Conservation (phyloP, 106 monocot genomes). For the Dendrobium chrysotoxum region DNA sequence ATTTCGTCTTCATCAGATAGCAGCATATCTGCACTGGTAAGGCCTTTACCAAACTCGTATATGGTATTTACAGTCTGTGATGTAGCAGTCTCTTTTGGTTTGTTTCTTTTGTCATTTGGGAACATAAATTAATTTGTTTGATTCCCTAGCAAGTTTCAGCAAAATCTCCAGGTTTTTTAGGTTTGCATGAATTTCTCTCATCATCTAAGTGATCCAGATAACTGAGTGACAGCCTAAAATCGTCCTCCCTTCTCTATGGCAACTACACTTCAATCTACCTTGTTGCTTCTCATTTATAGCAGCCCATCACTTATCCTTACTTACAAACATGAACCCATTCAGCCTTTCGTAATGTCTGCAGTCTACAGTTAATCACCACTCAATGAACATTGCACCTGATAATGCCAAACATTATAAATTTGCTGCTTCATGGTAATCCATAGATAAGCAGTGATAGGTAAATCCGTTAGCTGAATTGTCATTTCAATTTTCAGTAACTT, state of each 20-base stretch:
- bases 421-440: not conserved
- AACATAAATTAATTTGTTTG: not conserved
- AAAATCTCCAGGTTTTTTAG: not conserved
- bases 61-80: not conserved
- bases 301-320: not conserved
- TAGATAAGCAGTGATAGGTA: no score
- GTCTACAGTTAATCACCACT: not conserved
- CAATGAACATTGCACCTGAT: not conserved
- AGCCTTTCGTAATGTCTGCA: not conserved
- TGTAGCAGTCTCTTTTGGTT: not conserved
- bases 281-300: not conserved
- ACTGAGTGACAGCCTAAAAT: not conserved
- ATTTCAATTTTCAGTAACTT: not conserved
- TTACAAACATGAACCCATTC: not conserved
- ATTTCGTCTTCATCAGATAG: constrained; percentile 58
- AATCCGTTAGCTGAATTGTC: not conserved
- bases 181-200: not conserved
- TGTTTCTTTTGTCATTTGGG: not conserved
- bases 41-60: constrained; percentile 5
- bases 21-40: constrained; percentile 65
- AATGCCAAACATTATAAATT: not conserved
- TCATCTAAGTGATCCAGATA: not conserved
- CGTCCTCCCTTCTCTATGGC: not conserved
- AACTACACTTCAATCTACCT: not conserved
- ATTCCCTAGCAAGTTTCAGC: not conserved